Evolutionary conservation across 1,139 yeast genomes (phyloP), one percentile per base, ranked within the genome.

Genomic region (Dujonia santamariae): DNA sequence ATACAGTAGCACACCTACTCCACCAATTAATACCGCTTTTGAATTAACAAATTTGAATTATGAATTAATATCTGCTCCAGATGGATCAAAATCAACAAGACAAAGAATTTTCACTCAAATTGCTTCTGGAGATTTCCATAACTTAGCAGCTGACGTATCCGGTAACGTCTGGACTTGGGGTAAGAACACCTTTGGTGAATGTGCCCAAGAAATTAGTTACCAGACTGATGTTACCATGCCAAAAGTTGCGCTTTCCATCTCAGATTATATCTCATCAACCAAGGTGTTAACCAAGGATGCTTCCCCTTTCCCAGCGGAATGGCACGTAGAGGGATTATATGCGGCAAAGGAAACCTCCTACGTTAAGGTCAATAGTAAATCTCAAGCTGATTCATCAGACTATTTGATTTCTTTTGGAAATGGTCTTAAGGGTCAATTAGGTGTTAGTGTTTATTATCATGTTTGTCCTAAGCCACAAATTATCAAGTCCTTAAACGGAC

Each of bases 401-500:
- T 41, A 64, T 8, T 58, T 75, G 35, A 63, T 81, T 45, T 70
- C 87, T 4, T 81, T 88, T 61, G 98, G 98, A 17, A 79, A 80
- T 48, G 96, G 97, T 4, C 58, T 84, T 34, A 73, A 75, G 47
- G 98, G 97, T n/a, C 95, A 87, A 58, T 66, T 88, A 38, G 98
- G 97, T 13, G 74, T 78, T 32, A 88, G 86, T 17, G 66, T 80
- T 36, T 88, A 71, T 54, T 63, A 82, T 32, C 96, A 88, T 53
- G 81, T 86, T 12, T 84, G 81, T 48, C 63, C 77, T 14, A 72
- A 69, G 31, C 96, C 97, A 6, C 67, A 73, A 15, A 70, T 72
- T 28, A 56, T 90, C 39, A 78, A 77, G 53, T 61, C 72, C 3
- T 54, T 84, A 30, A 51, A 63, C 19, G 63, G 69, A 12, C 57